Base-by-base conservation (phyloP, 257 asterid species). In the Nemophila menziesii region DNA sequence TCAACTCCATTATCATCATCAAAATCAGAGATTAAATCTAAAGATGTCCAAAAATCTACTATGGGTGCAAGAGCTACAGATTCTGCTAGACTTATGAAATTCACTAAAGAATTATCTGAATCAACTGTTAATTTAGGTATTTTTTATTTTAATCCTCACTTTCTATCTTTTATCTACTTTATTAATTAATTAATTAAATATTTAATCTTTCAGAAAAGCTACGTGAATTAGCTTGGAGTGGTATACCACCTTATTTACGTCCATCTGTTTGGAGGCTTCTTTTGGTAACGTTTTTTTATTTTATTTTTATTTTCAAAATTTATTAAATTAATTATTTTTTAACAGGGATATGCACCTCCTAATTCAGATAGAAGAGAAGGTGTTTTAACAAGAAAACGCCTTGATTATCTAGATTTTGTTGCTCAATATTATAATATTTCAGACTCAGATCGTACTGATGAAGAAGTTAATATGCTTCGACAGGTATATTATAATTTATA, bases 291-390 rank as follows among this genome's bases (percentile, higher is more conserved):
- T 11, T 44, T 51, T 3, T 5, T 17, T 44, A 11, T 46, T 36
- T 29, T 16, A 24, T 16, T 13, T 13, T 5, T 19, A 10, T 11
- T 13, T 22, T 22, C 2, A n/a, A n/a, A n/a, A n/a, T n/a, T n/a
- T n/a, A n/a, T n/a, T n/a, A n/a, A n/a, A n/a, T n/a, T n/a, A n/a
- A n/a, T n/a, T n/a, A n/a, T n/a, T n/a, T 48, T 56, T 74, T 75
- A 64, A 81, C 94, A 86, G 96, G 98, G 95, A 76, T 89, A 89
- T 89, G 98, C 98, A 78, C 98, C 98, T 63, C 86, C 92, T 80
- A 89, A 78, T 89, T 89, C 98, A 80, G 95, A 89, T 78, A 80
- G 98, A 89, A 89, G 98, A 89, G 95, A 80, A 75, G 93, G 92
- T 70, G 68, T 80, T 60, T 63, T 89, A 64, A 76, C 62, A 64